Base-by-base conservation (phyloP, 805 yeast species). In the Metschnikowia aberdeeniae region DNA sequence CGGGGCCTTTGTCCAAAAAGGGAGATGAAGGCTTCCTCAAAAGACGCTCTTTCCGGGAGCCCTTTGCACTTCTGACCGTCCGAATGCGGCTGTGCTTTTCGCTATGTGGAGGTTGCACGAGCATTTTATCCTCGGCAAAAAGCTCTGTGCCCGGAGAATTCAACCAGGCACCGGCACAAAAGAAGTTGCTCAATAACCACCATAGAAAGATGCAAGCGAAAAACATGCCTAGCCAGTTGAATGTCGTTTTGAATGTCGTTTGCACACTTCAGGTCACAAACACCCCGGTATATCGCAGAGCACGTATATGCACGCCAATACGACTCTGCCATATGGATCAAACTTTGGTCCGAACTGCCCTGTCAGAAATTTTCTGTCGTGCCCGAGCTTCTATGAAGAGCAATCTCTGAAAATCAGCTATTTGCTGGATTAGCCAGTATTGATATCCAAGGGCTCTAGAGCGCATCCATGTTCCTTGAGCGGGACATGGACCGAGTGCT, bases 401-500 rank as follows among this genome's bases (percentile, higher is more conserved):
- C 17, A 17, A 17, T 17, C 3, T 22, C 26, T 22, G 26, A 22
- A 22, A 22, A 22, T 3, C 17, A 17, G 17, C 17, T 17, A 17
- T 17, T 17, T 17, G 17, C 17, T 17, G 17, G 17, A 17, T 17
- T 17, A 17, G 17, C 17, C 17, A 17, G 17, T 4, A 5, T 22
- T 29, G 31, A 4, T 29, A 29, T 12, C 31, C 31, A 29, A 29
- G 13, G 7, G 3, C 7, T 11, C 26, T 22, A 22, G 3, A 22
- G 26, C 26, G 26, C 8, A 20, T 38, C 42, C 6, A 20, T 22
- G 17, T 39, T 39, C 9, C 35, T 20, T 5, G 42, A 12, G 2
- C 52, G 45, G 3, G 51, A 36, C 29, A 42, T 27, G 10, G 51
- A 44, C 6, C 53, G 37, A 7, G 51, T 39, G 34, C 53, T 49